Evolutionary conservation across 2,329 filamentous ascomycete genomes (phyloP), one percentile per base, ranked within the genome.

Genomic region (Eutypa lata): DNA sequence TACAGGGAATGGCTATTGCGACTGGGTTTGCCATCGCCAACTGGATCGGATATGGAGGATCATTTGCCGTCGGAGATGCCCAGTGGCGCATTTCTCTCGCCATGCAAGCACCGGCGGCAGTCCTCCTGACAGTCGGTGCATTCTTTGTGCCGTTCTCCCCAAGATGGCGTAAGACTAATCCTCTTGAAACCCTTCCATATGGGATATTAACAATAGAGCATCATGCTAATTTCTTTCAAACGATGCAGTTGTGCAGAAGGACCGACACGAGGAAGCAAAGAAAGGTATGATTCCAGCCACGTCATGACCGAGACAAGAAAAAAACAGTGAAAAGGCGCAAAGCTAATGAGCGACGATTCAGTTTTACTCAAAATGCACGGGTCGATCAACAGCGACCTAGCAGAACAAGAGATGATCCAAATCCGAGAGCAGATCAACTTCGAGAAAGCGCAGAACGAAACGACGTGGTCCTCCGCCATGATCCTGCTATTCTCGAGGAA

Each of bases 351-450:
- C 10, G 24, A 35, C 21, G 7, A 7, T 13, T 13, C 22, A 2
- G 57, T 58, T 10, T 13, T 59, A 7, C 48, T 47, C 7, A 53
- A 35, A 26, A 53, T 66, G 22, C 62, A 64, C 40, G 57, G 51
- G 16, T 51, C 59, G n/a, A 53, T 53, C 16, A 57, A 59, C 8
- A 51, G 59, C 22, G 59, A 59, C 24, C 55, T 66, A 38, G 56
- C 64, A 21, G 49, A 56, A 2, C 54, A 61, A 33, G 62, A 68
- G 37, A 57, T 65, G 35, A 59, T 60, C 14, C 58, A 67, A 35
- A 69, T 70, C 51, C 58, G 58, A 21, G 59, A 61, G 35, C 67
- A 69, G 43, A 65, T 70, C 22, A 43, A 49, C 2, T 59, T 70
- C 19, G 67, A 69, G 49, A 49, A 48, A 11, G 53, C 40, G 24